These are phyloP conservation scores for Epichloe typhina DNA, from an alignment of 2,329 filamentous ascomycete species.

Conservation along the genomic window DNA sequence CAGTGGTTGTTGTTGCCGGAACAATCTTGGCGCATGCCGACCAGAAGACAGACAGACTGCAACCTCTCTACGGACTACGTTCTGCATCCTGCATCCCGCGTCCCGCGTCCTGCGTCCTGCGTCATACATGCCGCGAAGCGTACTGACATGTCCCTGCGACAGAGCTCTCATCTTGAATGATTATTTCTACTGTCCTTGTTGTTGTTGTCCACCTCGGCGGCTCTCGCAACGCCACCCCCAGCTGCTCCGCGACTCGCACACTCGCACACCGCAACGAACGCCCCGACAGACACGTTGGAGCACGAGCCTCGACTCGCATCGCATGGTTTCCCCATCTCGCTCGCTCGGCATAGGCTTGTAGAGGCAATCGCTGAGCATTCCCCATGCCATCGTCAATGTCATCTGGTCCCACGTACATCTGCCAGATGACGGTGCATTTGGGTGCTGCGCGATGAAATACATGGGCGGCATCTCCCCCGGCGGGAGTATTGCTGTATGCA, in stretches of 20 bases:
- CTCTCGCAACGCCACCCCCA: no score
- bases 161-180: no score
- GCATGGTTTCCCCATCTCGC: background rate
- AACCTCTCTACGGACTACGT: background rate
- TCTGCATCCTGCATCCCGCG: background rate
- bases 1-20: no score
- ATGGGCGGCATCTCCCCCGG: slow-evolving; percentile 65
- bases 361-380: background rate
- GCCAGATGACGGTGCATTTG: slow-evolving; percentile 34
- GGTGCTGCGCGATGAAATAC: slow-evolving; percentile 48
- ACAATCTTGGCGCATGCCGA: background rate
- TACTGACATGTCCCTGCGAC: background rate
- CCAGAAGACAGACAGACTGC: background rate
- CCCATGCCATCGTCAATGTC: slow-evolving; percentile 3
- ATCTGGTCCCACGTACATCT: slow-evolving; percentile 6
- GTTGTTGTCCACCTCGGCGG: no score
- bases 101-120: background rate
- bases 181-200: background rate
- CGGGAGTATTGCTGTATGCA: slow-evolving; percentile 61
- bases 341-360: background rate
- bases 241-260: no score
- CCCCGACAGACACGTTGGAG: background rate
- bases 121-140: background rate
- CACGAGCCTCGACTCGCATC: background rate
- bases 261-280: slow-evolving; percentile 4